Conservation (phyloP, 1,139 yeast species). For the Yamadazyma taylorii region DNA sequence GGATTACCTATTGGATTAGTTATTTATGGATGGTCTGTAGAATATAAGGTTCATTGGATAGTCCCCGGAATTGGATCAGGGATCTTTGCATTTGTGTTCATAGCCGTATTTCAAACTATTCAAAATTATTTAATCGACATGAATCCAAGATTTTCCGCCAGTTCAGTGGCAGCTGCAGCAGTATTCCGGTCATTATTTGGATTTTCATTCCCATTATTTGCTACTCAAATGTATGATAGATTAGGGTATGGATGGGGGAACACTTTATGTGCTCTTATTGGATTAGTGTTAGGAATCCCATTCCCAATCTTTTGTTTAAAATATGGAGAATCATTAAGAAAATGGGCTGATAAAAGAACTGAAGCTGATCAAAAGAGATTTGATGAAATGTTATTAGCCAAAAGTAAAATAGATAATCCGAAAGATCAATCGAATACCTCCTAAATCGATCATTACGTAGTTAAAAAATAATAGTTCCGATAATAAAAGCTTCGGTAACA, state of each 20-base stretch:
- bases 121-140: conserved; percentile 64
- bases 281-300: conserved; percentile 57
- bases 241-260: conserved; percentile 69
- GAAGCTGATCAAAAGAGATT: conserved; percentile 40
- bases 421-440: too few relatives aligned
- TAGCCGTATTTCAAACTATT: conserved; percentile 58
- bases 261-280: conserved; percentile 57
- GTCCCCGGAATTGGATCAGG: conserved; percentile 58
- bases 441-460: too few relatives aligned
- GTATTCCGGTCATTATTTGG: conserved; percentile 60
- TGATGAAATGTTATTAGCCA: conserved; percentile 26
- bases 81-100: conserved; percentile 56
- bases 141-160: conserved; percentile 64
- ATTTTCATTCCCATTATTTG: conserved; percentile 54
- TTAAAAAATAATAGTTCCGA: too few relatives aligned
- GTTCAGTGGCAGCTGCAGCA: conserved; percentile 61
- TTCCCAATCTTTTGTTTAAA: conserved; percentile 58
- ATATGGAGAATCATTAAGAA: conserved; percentile 56
- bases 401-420: conserved; percentile 25
- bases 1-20: conserved; percentile 53
- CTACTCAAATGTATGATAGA: conserved; percentile 40
- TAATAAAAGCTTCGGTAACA: not conserved
- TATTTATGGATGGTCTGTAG: conserved; percentile 67
- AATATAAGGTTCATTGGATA: conserved; percentile 50
- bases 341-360: conserved; percentile 53